A percentile compares a stretch with the other conserved stretches of the same genome.
phyloP scores from a whole-genome alignment of 1,284 basidiomycete genomes.

The Cryptococcus floricola region DNA sequence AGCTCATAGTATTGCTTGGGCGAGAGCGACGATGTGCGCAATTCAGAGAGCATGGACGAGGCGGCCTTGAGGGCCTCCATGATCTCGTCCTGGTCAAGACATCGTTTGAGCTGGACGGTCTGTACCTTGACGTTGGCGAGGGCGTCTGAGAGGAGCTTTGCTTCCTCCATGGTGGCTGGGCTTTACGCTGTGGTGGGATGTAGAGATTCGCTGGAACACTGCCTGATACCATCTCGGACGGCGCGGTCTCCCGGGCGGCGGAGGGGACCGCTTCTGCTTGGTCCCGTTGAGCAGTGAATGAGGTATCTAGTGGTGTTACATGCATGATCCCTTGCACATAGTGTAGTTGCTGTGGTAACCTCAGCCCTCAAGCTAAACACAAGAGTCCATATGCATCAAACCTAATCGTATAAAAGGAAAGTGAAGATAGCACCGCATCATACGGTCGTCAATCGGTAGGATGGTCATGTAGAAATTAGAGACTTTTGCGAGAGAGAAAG shows the following conservation, averaged over 20 bases:
- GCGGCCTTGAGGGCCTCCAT: conserved; percentile 97
- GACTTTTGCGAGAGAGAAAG: background rate
- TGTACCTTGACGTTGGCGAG: conserved; percentile 77
- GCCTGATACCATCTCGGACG: too few relatives aligned
- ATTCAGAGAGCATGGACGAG: conserved; percentile 89
- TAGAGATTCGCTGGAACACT: too few relatives aligned
- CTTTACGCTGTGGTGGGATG: too few relatives aligned
- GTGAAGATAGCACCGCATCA: background rate
- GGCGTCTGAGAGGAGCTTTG: conserved; percentile 43
- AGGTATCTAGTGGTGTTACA: too few relatives aligned
- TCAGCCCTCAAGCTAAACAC: background rate
- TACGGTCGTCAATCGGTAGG: background rate
- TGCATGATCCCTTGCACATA: too few relatives aligned
- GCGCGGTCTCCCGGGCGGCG: too few relatives aligned
- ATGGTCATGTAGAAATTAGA: too few relatives aligned
- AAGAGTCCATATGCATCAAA: conserved; percentile 2
- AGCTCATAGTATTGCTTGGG: conserved; percentile 97
- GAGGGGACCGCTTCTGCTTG: too few relatives aligned
- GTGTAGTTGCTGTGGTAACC: too few relatives aligned
- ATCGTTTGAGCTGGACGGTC: conserved; percentile 86
- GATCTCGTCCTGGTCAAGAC: conserved; percentile 85
- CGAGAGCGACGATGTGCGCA: conserved; percentile 82
- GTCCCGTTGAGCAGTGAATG: too few relatives aligned
- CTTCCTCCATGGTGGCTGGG: conserved; percentile 26
- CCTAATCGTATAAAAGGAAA: background rate